Percentiles rank a stretch among this genome's conserved stretches.
phyloP scores from a whole-genome alignment of 2,329 filamentous ascomycete species.

The Fusarium subtropicale region DNA sequence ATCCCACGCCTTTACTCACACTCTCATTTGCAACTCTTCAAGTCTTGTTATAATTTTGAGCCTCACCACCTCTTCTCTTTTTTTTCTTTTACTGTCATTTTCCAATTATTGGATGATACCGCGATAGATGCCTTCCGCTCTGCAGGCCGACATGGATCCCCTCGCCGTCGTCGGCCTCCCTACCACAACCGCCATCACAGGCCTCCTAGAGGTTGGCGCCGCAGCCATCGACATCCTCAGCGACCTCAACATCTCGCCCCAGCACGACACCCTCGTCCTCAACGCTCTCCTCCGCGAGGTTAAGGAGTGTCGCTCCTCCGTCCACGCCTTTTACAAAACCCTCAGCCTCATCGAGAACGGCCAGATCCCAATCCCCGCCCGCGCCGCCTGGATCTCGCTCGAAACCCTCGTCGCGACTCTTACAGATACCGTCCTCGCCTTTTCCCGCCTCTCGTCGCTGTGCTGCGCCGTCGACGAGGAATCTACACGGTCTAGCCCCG shows the following conservation, averaged over 20 bases:
- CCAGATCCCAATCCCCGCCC: constrained; percentile 52
- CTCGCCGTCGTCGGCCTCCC: constrained; percentile 46
- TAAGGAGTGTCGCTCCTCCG: constrained; percentile 54
- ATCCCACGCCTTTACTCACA: background rate
- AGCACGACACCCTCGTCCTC: constrained; percentile 45
- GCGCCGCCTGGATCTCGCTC: constrained; percentile 51
- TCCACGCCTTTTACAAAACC: constrained; percentile 53
- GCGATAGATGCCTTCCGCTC: constrained; percentile 39
- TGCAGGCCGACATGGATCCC: constrained; percentile 41
- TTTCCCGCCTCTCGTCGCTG: constrained; percentile 50
- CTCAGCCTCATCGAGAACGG: constrained; percentile 50
- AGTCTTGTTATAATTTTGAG: background rate
- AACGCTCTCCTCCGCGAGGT: constrained; percentile 52
- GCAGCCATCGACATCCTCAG: constrained; percentile 51
- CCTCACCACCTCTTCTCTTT: background rate
- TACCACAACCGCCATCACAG: constrained; percentile 53
- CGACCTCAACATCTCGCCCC: constrained; percentile 51
- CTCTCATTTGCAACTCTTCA: background rate
- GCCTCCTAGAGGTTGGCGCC: constrained; percentile 53
- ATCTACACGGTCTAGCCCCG: constrained; percentile 34
- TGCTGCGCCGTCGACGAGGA: constrained; percentile 46
- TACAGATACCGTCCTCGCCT: constrained; percentile 53
- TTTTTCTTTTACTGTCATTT: background rate
- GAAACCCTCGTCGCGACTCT: constrained; percentile 53
- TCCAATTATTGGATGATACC: constrained; percentile 22